These are phyloP conservation scores for Geranomyces variabilis DNA, from an alignment of 192 early-diverging fungal species.

Conservation along the genomic window DNA sequence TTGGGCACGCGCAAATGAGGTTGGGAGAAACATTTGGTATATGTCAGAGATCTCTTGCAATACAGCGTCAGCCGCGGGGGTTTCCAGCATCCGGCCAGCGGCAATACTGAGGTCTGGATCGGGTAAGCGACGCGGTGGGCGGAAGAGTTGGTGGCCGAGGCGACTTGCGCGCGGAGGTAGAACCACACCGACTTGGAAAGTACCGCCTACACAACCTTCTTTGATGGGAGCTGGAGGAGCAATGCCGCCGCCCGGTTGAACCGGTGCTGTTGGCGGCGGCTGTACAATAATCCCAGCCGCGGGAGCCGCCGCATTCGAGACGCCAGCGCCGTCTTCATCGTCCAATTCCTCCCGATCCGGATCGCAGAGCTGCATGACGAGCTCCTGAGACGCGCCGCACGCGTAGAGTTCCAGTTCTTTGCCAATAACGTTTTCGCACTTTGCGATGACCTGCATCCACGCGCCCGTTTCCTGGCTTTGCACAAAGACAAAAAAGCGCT, in stretches of 20 bases:
- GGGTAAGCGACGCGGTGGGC: conserved; percentile 1
- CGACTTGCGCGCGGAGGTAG: neutral
- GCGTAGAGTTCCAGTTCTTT: conserved; percentile 7
- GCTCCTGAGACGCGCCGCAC: conserved; percentile 18
- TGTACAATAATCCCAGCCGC: too few species aligned
- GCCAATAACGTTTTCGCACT: neutral
- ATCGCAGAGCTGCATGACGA: conserved; percentile 19
- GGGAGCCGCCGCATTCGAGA: too few species aligned
- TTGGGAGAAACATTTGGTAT: conserved; percentile 16
- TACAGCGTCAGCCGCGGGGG: neutral
- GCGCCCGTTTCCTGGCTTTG: conserved; percentile 14
- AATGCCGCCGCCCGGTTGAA: too few species aligned
- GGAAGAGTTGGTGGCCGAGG: conserved; percentile 18
- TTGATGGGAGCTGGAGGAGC: neutral
- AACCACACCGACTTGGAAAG: conserved; percentile 12
- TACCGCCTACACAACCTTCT: conserved; percentile 1
- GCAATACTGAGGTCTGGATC: conserved; percentile 12
- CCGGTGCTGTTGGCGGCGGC: too few species aligned
- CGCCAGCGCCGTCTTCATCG: neutral
- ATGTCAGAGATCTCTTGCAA: conserved; percentile 14
- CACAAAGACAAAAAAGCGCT: conserved; percentile 19
- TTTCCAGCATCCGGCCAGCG: conserved; percentile 1
- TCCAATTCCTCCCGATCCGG: neutral
- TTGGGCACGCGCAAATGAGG: conserved; percentile 9
- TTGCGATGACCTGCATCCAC: conserved; percentile 24